These are phyloP conservation scores for Solanum chilense DNA, from an alignment of 257 asterid species.

Conservation along the genomic window DNA sequence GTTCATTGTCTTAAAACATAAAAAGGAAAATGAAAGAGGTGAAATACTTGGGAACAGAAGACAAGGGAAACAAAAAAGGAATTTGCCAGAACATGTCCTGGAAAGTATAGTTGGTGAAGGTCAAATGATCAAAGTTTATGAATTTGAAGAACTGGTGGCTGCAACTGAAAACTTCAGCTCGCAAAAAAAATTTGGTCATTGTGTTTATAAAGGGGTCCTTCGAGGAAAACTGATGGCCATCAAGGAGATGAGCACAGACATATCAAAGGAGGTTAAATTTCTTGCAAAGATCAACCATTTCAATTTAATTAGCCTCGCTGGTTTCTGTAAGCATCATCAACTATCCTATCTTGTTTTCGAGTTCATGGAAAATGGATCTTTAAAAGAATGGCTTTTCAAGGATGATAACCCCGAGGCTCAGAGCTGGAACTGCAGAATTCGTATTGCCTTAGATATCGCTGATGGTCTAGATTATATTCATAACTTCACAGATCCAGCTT, in stretches of 20 bases:
- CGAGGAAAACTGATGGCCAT: conserved; percentile 35
- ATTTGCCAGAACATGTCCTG: conserved; percentile 16
- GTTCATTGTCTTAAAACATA: conserved; percentile 8
- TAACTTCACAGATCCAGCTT: conserved; percentile 51
- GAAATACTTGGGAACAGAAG: neutral
- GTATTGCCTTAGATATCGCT: conserved; percentile 60
- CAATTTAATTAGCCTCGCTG: conserved; percentile 51
- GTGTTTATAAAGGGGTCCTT: conserved; percentile 33
- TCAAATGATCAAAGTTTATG: conserved; percentile 26
- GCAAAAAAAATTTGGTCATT: conserved; percentile 19
- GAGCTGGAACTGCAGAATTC: conserved; percentile 46
- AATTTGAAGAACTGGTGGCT: conserved; percentile 29
- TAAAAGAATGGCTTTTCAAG: conserved; percentile 38
- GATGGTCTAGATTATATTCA: conserved; percentile 64
- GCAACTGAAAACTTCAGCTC: conserved; percentile 44
- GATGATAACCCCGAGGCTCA: conserved; percentile 10
- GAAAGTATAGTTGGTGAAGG: conserved; percentile 25
- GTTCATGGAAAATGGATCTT: conserved; percentile 53
- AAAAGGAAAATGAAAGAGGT: neutral
- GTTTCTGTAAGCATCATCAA: conserved; percentile 32
- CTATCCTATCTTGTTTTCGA: conserved; percentile 47
- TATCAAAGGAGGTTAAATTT: conserved; percentile 37
- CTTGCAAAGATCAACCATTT: conserved; percentile 48
- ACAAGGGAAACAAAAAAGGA: conserved; percentile 2
- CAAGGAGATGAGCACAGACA: conserved; percentile 26